Evolutionary conservation across 352 stramenopile species (phyloP).

Genomic region (Phytophthora pinifolia): DNA sequence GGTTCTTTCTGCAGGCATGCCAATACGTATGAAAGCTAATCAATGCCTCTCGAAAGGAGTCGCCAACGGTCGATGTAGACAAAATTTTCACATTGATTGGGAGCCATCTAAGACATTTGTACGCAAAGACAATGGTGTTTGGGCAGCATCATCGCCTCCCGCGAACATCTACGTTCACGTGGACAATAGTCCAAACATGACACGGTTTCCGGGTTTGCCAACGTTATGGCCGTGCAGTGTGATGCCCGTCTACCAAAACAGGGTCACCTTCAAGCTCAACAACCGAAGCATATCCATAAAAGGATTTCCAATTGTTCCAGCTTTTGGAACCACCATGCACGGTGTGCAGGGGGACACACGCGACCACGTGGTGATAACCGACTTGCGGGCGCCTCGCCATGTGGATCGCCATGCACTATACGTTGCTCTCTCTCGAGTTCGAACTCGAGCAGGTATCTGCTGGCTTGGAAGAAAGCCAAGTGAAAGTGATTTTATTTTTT

Average conservation of each 20-base stretch:
- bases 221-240: conserved; percentile 16
- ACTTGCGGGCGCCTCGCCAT: conserved; percentile 3
- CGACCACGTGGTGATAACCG: conserved; percentile 10
- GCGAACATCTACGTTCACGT: too few species aligned
- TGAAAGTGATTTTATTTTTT: background rate
- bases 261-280: background rate
- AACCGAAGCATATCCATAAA: conserved; percentile 8
- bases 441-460: conserved; percentile 3
- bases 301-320: conserved; percentile 24
- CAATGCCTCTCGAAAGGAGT: too few species aligned
- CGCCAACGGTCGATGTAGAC: too few species aligned
- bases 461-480: conserved; percentile 12
- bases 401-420: conserved; percentile 22
- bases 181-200: too few species aligned
- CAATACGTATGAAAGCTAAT: too few species aligned
- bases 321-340: conserved; percentile 29
- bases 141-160: too few species aligned
- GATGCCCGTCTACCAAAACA: conserved; percentile 14
- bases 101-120: too few species aligned
- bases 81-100: too few species aligned
- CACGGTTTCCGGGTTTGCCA: conserved; percentile 8
- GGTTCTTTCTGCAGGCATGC: too few species aligned
- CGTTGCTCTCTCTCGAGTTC: conserved; percentile 16
- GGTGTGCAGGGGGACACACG: conserved; percentile 23
- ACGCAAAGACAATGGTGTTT: too few species aligned